These are phyloP conservation scores for Cordyceps militaris DNA, from an alignment of 2,329 filamentous ascomycete genomes.

Conservation along the genomic window DNA sequence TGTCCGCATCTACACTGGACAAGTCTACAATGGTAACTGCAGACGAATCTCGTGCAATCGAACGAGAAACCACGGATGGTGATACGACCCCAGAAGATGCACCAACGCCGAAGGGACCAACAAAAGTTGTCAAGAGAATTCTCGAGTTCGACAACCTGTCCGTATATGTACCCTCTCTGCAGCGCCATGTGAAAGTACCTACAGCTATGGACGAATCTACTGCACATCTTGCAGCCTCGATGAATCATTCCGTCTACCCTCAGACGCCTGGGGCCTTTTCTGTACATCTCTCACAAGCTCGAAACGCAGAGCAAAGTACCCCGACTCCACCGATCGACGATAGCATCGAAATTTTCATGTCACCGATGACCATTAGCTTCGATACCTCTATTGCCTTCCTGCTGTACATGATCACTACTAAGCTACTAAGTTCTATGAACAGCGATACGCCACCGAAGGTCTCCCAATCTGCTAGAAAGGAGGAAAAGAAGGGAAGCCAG, in stretches of 20 bases:
- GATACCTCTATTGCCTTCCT: slow-evolving; percentile 51
- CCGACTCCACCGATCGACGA: slow-evolving; percentile 20
- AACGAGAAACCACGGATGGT: background rate
- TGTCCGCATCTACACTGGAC: background rate
- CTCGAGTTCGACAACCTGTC: slow-evolving; percentile 44
- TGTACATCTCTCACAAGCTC: slow-evolving; percentile 25
- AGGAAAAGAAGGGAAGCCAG: slow-evolving; percentile 21
- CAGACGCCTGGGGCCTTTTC: slow-evolving; percentile 58
- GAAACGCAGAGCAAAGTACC: background rate
- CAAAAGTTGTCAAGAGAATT: slow-evolving; percentile 50
- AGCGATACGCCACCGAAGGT: background rate
- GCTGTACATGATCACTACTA: slow-evolving; percentile 43
- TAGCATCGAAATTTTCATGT: slow-evolving; percentile 43
- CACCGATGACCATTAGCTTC: slow-evolving; percentile 45
- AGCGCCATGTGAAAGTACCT: slow-evolving; percentile 36
- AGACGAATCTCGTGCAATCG: background rate
- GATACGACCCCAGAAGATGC: slow-evolving; percentile 31
- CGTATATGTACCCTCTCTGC: slow-evolving; percentile 46
- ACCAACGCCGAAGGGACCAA: slow-evolving; percentile 45
- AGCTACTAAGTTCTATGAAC: slow-evolving; percentile 40
- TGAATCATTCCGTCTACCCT: slow-evolving; percentile 36
- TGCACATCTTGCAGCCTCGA: slow-evolving; percentile 23
- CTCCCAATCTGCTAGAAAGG: slow-evolving; percentile 10
- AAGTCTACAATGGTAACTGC: background rate
- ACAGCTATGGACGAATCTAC: slow-evolving; percentile 22